Evolutionary conservation across 176 grass and related monocot genomes (phyloP), one percentile per base, ranked within the genome.

Genomic region (Avena atlantica): DNA sequence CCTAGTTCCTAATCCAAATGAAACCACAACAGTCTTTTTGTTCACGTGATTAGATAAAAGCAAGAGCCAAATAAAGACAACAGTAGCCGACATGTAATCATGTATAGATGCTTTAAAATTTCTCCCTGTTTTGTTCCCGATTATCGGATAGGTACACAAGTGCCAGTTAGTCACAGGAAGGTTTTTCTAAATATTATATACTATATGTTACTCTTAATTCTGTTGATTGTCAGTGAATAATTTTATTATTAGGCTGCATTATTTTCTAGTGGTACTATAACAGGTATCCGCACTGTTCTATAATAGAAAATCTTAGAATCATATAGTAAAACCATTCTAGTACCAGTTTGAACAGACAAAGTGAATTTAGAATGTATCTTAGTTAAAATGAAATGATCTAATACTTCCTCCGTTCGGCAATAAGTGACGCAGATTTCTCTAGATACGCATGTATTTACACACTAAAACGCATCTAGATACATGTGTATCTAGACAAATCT

Each of bases 301-400:
- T 23, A 23, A 78, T 15, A 23, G 61, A n/a, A 65, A 65, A 53
- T 53, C 25, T 59, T 50, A 7, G 63, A 27, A 76, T 49, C 60
- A 63, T 76, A 24, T 50, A 63, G 37, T 61, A 84, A 9, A 64
- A 51, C 17, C 63, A 78, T 19, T 78, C 31, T 68, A 24, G 27
- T 36, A 53, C 12, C 36, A 82, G 16, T 74, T 48, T 76, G 48
- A 76, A 53, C 24, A 49, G 13, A 76, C 13, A 52, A 2, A 9
- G 14, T 29, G 73, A 53, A 76, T 76, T 55, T 27, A 76, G 49
- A 53, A 76, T 19, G 49, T 53, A 49, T 51, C 47, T 75, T 75
- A 42, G 10, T 23, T 59, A 16, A 16, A 59, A 78, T 6, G 7
- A 78, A 59, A 13, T 11, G 59, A 59, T 13, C 11, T 78, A 37